Base-by-base conservation (phyloP, 1,284 basidiomycete species). In the Cutaneotrichosporon spelunceum region DNA sequence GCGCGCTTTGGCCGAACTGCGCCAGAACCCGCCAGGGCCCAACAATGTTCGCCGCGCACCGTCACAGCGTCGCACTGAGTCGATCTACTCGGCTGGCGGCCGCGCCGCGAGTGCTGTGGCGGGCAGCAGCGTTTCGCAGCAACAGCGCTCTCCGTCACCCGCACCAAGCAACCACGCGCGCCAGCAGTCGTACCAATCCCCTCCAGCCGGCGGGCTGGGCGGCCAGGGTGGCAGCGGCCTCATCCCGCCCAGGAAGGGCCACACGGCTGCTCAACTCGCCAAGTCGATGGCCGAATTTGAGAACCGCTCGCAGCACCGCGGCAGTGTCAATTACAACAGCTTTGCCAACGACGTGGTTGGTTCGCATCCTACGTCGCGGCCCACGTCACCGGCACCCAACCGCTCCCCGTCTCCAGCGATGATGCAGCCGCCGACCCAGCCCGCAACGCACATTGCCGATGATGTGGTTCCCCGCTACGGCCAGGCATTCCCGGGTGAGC, bases 401-500 rank as follows among this genome's bases (percentile, higher is more conserved):
- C 62, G 63, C 16, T 60, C 61, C 4, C 68, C 77, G 36, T 73
- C 71, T 0, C 78, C 79, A 0, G 73, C 73, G 14, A 86, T 93
- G 75, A 92, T 91, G 86, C 81, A 83, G 77, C 85, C 85, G 0
- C 85, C 90, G 0, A 72, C 80, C 0, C 81, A 84, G 45, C 76
- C 82, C 0, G 66, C 81, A 2, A 75, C 81, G 3, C 82, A 87
- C 10, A 82, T 85, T 8, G 82, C 85, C 6, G 88, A 90, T 68
- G 84, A 88, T n/a, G 87, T 93, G 2, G 76, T 93, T 10, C 82
- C 81, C 5, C 84, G 87, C 66, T 96, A 96, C 71, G 85, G 87
- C 19, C 91, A 93, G 71, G 86, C 88, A 0, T 85, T 97, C 76
- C 93, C 93, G 1, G 91, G 91, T 2, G 93, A 97, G 77, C 82